phyloP scores from a whole-genome alignment of 495 filamentous ascomycete species.

The Daldinia bambusicola region DNA sequence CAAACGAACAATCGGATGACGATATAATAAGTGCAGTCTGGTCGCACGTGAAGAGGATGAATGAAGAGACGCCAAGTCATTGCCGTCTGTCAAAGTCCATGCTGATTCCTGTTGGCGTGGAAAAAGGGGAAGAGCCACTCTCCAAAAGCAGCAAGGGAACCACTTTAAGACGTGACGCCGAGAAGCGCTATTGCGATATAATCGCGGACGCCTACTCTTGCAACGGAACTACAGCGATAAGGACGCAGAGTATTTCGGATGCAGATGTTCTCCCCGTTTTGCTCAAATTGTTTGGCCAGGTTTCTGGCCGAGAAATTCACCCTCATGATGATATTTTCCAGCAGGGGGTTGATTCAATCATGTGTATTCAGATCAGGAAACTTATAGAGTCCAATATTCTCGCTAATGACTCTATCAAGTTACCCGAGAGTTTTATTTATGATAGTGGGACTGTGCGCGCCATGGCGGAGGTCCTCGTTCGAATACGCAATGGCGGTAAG shows the following conservation, averaged over 20 bases:
- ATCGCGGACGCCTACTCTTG: slow-evolving; percentile 57
- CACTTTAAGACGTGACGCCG: slow-evolving; percentile 55
- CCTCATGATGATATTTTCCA: slow-evolving; percentile 45
- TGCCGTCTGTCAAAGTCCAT: slow-evolving; percentile 56
- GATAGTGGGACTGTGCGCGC: slow-evolving; percentile 57
- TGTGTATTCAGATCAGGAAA: slow-evolving; percentile 41
- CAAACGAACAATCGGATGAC: slow-evolving; percentile 7
- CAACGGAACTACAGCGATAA: background rate
- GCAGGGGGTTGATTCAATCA: slow-evolving; percentile 44
- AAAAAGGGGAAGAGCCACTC: slow-evolving; percentile 39
- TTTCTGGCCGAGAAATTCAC: slow-evolving; percentile 40
- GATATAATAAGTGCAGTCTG: slow-evolving; percentile 46
- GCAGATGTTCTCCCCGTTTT: slow-evolving; percentile 46
- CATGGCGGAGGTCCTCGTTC: slow-evolving; percentile 42
- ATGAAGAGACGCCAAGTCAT: slow-evolving; percentile 54
- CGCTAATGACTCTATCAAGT: background rate
- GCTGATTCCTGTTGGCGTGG: slow-evolving; percentile 53
- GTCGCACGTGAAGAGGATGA: slow-evolving; percentile 53
- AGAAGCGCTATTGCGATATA: slow-evolving; percentile 50
- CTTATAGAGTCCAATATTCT: slow-evolving; percentile 30
- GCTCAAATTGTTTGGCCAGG: slow-evolving; percentile 43
- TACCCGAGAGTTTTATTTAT: slow-evolving; percentile 59
- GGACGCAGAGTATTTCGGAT: slow-evolving; percentile 29
- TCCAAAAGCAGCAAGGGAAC: slow-evolving; percentile 67
- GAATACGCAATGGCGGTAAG: slow-evolving; percentile 50